Conservation (phyloP, 75 land plant genomes). For the Picea glauca region DNA sequence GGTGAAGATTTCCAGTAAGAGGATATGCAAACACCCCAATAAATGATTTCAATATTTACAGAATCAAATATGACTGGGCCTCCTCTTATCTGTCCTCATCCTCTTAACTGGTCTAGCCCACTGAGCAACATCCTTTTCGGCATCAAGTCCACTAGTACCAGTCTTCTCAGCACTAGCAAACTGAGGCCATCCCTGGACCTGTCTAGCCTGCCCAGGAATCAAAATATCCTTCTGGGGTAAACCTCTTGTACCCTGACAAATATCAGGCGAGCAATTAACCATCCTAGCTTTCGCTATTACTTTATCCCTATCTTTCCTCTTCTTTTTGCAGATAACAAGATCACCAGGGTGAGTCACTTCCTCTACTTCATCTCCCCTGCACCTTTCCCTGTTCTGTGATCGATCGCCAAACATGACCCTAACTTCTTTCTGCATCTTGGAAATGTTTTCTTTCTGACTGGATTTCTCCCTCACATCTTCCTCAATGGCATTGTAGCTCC, state of each 20-base stretch:
- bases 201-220: slow-evolving; percentile 14
- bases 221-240: slow-evolving; percentile 14
- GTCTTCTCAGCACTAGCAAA: slow-evolving; percentile 22
- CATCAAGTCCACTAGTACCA: slow-evolving; percentile 32
- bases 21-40: slow-evolving; percentile 10
- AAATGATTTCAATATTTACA: slow-evolving; percentile 15
- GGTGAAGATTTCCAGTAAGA: slow-evolving; percentile 1
- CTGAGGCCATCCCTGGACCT: slow-evolving; percentile 31
- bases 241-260: slow-evolving; percentile 21
- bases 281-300: slow-evolving; percentile 30
- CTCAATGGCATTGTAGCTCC: slow-evolving; percentile 7
- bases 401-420: slow-evolving; percentile 22
- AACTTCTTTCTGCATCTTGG: slow-evolving; percentile 36
- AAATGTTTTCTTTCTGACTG: slow-evolving; percentile 8
- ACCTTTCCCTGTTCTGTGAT: slow-evolving; percentile 23
- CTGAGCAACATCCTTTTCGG: slow-evolving; percentile 26
- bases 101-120: slow-evolving; percentile 92
- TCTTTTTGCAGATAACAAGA: slow-evolving; percentile 92
- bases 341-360: slow-evolving; percentile 82
- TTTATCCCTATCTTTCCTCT: slow-evolving; percentile 86
- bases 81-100: slow-evolving; percentile 88
- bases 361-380: slow-evolving; percentile 28
- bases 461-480: slow-evolving; percentile 21
- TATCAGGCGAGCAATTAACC: slow-evolving; percentile 26
- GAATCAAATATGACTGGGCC: slow-evolving; percentile 84